Base-by-base conservation (phyloP, 768 basidiomycete species). In the Pleurotus giganteus region DNA sequence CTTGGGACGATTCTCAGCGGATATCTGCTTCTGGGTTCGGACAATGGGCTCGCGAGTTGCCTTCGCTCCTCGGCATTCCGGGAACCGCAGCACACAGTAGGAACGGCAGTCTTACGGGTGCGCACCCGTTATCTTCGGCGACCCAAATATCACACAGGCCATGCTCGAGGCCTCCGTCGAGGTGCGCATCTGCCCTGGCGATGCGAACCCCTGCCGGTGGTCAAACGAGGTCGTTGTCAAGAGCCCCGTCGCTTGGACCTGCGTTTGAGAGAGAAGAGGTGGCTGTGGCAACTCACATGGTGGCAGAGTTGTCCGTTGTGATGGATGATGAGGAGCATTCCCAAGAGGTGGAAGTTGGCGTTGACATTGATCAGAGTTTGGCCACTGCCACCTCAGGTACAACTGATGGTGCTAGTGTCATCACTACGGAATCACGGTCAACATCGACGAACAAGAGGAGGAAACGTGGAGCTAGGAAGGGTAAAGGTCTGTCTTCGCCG, bases 11-110 rank as follows among this genome's bases (percentile, higher is more conserved):
- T 60, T 77, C 80, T 3, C 70, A 71, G 56, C 85, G 92, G 52
- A 84, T 89, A 53, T 81, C 83, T 23, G 96, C 96, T 15, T 77
- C 77, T 36, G 92, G 91, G 55, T 91, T 99, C 64, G 94, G 94
- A 9, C 65, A 69, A 36, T 99, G 96, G 96, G 77, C 86, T 54
- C 85, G 83, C 69, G 84, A 86, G 61, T 75, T 99, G n/a, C 90
- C 91, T 23, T 72, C 79, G 24, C 77, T 91, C 50, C 76, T 96
- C 47, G 82, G 80, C 46, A 74, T 73, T 43, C 74, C 66, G 7
- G 47, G 49, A 50, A 66, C 75, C 57, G 74, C 73, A 43, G 63
- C 74, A 57, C 88, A 89, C 61, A 66, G 71, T 44, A 85, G 87
- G 46, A 87, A 84, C 37, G 78, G 74, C 42, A 77, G 82, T 54